Conservation (phyloP, 306 rosid species). For the Hippophae gyantsensis region DNA sequence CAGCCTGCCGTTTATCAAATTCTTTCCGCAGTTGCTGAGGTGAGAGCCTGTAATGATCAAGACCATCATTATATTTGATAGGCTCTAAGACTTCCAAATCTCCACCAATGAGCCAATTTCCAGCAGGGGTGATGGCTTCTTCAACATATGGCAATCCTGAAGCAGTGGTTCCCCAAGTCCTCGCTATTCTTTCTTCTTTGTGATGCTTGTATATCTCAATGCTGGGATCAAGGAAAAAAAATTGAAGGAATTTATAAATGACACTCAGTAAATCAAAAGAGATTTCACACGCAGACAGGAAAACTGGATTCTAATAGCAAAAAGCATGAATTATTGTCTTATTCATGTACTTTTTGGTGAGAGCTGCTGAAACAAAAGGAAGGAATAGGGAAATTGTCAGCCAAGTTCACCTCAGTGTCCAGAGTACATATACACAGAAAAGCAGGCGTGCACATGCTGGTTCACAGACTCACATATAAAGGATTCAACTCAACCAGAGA, state of each 20-base stretch:
- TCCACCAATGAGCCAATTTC: conserved; percentile 95
- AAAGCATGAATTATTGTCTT: too few relatives aligned
- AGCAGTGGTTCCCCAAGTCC: conserved; percentile 95
- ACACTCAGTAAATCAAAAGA: too few relatives aligned
- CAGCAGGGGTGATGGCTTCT: conserved; percentile 67
- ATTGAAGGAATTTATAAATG: not conserved
- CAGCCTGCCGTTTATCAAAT: conserved; percentile 77
- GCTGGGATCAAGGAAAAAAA: conserved; percentile 29
- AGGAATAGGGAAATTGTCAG: too few relatives aligned
- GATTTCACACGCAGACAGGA: too few relatives aligned
- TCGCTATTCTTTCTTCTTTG: conserved; percentile 94
- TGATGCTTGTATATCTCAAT: conserved; percentile 87
- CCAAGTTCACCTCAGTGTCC: too few relatives aligned
- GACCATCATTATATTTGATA: conserved; percentile 81
- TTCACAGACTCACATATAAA: too few relatives aligned
- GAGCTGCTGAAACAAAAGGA: too few relatives aligned
- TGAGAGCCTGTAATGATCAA: conserved; percentile 82
- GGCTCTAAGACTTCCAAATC: conserved; percentile 73
- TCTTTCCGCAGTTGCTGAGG: conserved; percentile 83
- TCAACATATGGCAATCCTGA: conserved; percentile 89
- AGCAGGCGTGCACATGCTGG: too few relatives aligned
- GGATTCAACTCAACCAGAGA: too few relatives aligned
- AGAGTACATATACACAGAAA: too few relatives aligned
- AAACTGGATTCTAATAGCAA: too few relatives aligned
- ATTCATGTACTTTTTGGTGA: too few relatives aligned